phyloP scores from a whole-genome alignment of 1,284 basidiomycete genomes.

The Cystobasidium slooffiae region DNA sequence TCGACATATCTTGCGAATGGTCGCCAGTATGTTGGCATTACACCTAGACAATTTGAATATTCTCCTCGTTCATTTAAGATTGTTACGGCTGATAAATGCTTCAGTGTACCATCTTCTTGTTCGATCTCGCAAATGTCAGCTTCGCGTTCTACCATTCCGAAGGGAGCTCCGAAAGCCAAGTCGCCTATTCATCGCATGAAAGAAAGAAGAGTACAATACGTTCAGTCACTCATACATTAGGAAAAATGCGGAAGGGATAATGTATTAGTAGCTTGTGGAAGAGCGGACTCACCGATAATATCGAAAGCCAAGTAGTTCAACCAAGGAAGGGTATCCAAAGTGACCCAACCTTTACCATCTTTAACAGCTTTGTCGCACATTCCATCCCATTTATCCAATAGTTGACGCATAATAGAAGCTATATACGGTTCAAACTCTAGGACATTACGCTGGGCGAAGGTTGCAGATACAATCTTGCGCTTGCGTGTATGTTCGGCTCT shows the following conservation, averaged over 20 bases:
- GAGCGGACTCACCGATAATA: slow-evolving; percentile 64
- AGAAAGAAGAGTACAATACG: background rate
- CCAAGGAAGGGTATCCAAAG: slow-evolving; percentile 57
- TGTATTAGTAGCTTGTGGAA: slow-evolving; percentile 69
- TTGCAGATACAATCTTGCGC: slow-evolving; percentile 50
- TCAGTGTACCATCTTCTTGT: slow-evolving; percentile 53
- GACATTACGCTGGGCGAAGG: slow-evolving; percentile 58
- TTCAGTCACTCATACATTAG: background rate
- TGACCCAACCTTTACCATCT: slow-evolving; percentile 9
- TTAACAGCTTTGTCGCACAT: slow-evolving; percentile 64
- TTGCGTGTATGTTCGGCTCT: slow-evolving; percentile 71
- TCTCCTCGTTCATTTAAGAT: slow-evolving; percentile 90
- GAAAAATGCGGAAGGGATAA: background rate
- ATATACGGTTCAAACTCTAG: slow-evolving; percentile 71
- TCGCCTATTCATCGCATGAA: slow-evolving; percentile 50
- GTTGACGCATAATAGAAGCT: slow-evolving; percentile 48
- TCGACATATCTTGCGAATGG: slow-evolving; percentile 62
- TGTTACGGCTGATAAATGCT: slow-evolving; percentile 76
- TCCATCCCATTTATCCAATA: slow-evolving; percentile 79
- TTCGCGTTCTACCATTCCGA: slow-evolving; percentile 76
- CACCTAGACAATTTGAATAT: slow-evolving; percentile 80
- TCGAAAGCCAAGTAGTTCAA: slow-evolving; percentile 85
- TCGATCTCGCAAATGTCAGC: slow-evolving; percentile 51
- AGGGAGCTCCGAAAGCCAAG: slow-evolving; percentile 77
- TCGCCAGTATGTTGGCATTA: slow-evolving; percentile 72